These are phyloP conservation scores for Xerocomellus intermedius DNA, from an alignment of 768 basidiomycete species.

Conservation along the genomic window DNA sequence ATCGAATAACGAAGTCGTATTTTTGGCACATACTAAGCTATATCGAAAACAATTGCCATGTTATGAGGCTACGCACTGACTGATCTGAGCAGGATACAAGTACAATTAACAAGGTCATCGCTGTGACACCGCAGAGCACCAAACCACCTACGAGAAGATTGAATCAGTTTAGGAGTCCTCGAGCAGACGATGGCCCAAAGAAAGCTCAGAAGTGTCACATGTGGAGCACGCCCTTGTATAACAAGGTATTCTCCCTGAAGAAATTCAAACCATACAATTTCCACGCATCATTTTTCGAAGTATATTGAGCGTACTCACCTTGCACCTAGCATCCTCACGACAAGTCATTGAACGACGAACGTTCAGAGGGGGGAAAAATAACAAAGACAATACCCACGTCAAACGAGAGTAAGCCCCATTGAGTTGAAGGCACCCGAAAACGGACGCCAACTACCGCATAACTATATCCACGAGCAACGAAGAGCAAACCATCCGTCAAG, in stretches of 20 bases:
- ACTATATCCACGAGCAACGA: conserved; percentile 86
- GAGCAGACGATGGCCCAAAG: not conserved
- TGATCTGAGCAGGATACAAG: not conserved
- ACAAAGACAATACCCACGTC: conserved; percentile 40
- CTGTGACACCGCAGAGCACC: not conserved
- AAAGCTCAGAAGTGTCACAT: conserved; percentile 51
- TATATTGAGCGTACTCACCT: conserved; percentile 24
- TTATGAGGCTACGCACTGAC: not conserved
- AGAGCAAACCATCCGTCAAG: conserved; percentile 37
- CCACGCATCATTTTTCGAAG: conserved; percentile 51
- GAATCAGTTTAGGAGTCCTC: conserved; percentile 9
- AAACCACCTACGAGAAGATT: not conserved
- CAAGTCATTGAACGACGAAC: conserved; percentile 46
- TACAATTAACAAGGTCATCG: not conserved
- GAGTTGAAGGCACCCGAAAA: conserved; percentile 55
- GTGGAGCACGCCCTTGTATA: conserved; percentile 68
- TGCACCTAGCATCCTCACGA: not conserved
- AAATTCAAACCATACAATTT: conserved; percentile 69
- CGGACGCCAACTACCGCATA: conserved; percentile 70
- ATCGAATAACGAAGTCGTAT: no score
- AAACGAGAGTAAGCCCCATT: conserved; percentile 91
- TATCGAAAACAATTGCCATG: no score
- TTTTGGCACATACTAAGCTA: no score
- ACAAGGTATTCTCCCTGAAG: conserved; percentile 84
- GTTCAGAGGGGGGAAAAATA: conserved; percentile 56